A percentile compares a stretch with the other conserved stretches of the same genome.
Conservation (phyloP, 768 basidiomycete species). For the Xerocomellus dryophilus region DNA sequence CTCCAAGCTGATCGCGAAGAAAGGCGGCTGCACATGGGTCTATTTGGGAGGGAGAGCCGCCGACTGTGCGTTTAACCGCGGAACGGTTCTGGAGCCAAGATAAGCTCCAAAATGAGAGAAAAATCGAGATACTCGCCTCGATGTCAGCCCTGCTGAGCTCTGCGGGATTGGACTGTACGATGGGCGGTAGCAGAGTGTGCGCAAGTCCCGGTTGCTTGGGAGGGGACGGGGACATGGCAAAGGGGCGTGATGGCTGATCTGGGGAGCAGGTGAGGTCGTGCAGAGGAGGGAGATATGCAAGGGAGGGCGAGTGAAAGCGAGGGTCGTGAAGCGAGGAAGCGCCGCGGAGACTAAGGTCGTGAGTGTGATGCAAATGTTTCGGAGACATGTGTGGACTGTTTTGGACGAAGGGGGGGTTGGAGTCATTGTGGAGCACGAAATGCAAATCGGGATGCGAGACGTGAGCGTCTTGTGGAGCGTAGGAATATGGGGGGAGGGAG, state of each 20-base stretch:
- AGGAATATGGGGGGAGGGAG: conserved; percentile 23
- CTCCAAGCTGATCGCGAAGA: conserved; percentile 43
- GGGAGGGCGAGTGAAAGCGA: conserved; percentile 27
- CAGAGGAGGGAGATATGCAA: conserved; percentile 23
- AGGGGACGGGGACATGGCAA: conserved; percentile 20
- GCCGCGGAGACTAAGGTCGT: conserved; percentile 21
- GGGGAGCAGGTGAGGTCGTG: conserved; percentile 25
- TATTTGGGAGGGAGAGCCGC: conserved; percentile 27
- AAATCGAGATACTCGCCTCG: conserved; percentile 16
- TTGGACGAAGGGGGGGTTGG: conserved; percentile 19
- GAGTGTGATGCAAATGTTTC: conserved; percentile 27
- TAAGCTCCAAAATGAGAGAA: conserved; percentile 10
- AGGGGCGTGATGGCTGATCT: conserved; percentile 16
- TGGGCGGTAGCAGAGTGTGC: conserved; percentile 34
- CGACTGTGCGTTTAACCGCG: conserved; percentile 23
- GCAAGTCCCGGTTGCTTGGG: conserved; percentile 24
- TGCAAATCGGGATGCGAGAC: conserved; percentile 28
- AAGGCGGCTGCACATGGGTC: conserved; percentile 46
- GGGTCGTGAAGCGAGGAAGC: conserved; percentile 25
- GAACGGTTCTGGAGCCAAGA: conserved; percentile 25
- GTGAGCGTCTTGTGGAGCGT: conserved; percentile 26
- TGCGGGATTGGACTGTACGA: conserved; percentile 34
- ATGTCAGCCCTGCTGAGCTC: conserved; percentile 24
- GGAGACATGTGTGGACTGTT: conserved; percentile 25
- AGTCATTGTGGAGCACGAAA: conserved; percentile 24